phyloP scores from a whole-genome alignment of 106 monocot species.

The Cymbidium sinense region DNA sequence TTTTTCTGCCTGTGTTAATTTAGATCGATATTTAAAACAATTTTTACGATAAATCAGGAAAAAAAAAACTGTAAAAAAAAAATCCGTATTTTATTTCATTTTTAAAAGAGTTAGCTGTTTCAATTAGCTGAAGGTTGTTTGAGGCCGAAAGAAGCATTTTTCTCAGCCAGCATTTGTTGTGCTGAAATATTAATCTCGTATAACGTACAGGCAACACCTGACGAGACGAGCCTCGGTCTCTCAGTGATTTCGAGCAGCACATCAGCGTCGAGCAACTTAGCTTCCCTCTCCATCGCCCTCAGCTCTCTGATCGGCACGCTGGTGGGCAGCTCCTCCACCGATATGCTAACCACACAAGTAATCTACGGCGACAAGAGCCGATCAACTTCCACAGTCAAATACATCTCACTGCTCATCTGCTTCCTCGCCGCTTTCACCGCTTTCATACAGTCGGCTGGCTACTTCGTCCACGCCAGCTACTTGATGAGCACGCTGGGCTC shows the following conservation, averaged over 20 bases:
- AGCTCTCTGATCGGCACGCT: constrained; percentile 74
- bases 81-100: too few species aligned
- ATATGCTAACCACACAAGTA: constrained; percentile 33
- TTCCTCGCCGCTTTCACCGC: constrained; percentile 63
- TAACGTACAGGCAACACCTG: constrained; percentile 30
- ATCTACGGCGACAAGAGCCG: constrained; percentile 54
- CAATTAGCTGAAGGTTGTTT: too few species aligned
- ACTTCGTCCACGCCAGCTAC: constrained; percentile 71
- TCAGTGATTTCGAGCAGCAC: constrained; percentile 50
- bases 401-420: constrained; percentile 57
- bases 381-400: constrained; percentile 52
- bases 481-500: constrained; percentile 56
- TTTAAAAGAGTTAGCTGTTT: too few species aligned
- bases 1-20: too few species aligned
- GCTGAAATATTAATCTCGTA: too few species aligned
- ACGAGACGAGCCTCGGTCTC: constrained; percentile 33
- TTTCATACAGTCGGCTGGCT: constrained; percentile 70
- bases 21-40: too few species aligned
- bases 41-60: too few species aligned
- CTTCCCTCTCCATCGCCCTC: constrained; percentile 63
- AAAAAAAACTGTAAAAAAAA: too few species aligned
- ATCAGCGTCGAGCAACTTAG: constrained; percentile 48
- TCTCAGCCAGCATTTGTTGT: too few species aligned
- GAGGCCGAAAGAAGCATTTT: too few species aligned
- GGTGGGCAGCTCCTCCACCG: constrained; percentile 42